phyloP scores from a whole-genome alignment of 306 rosid genomes.

The Coriaria nepalensis region DNA sequence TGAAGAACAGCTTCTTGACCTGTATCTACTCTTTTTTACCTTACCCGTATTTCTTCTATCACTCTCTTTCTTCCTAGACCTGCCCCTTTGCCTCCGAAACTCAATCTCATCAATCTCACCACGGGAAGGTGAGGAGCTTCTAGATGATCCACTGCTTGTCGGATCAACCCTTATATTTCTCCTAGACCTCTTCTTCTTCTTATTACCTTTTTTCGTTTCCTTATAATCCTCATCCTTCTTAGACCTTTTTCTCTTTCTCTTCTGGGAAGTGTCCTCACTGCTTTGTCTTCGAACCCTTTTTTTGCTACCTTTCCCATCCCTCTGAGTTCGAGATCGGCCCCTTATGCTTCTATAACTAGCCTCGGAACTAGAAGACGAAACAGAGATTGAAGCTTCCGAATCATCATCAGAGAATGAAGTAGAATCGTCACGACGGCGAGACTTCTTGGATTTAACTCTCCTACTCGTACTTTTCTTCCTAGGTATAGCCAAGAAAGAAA shows the following conservation, averaged over 20 bases:
- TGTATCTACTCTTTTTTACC: conserved; percentile 31
- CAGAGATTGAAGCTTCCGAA: conserved; percentile 27
- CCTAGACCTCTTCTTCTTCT: conserved; percentile 39
- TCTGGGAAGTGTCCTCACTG: conserved; percentile 31
- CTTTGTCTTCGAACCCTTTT: conserved; percentile 41
- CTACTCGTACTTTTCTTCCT: conserved; percentile 31
- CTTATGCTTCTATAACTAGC: conserved; percentile 35
- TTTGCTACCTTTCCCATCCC: conserved; percentile 32
- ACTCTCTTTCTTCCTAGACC: conserved; percentile 32
- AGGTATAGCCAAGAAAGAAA: conserved; percentile 19
- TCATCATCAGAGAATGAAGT: conserved; percentile 34
- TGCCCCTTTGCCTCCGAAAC: conserved; percentile 23
- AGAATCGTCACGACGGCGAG: conserved; percentile 31
- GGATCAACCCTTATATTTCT: conserved; percentile 36
- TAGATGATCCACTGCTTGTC: conserved; percentile 20
- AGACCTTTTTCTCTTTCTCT: conserved; percentile 39
- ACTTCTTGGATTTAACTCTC: conserved; percentile 57
- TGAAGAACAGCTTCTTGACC: conserved; percentile 47
- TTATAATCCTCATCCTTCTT: conserved; percentile 34
- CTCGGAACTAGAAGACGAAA: conserved; percentile 38
- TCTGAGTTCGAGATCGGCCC: conserved; percentile 32
- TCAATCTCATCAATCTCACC: conserved; percentile 33
- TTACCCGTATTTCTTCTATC: conserved; percentile 20
- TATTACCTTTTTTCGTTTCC: conserved; percentile 25
- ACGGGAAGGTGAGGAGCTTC: conserved; percentile 38